phyloP scores from a whole-genome alignment of 495 filamentous ascomycete species.

The Parmelia sp. region DNA sequence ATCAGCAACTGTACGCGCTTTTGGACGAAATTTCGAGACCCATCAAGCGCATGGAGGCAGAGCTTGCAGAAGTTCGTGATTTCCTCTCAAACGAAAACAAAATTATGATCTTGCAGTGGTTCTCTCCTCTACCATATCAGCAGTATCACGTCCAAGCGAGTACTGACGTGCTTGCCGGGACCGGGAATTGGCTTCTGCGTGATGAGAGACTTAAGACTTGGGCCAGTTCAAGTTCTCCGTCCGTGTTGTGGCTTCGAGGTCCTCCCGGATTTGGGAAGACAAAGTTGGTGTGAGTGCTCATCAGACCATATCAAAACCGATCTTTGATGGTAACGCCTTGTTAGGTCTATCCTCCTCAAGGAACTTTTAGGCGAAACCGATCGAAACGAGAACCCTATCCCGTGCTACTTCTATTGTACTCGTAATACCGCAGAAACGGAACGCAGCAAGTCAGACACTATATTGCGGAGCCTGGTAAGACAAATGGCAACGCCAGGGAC shows the following conservation, averaged over 20 bases:
- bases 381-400: too few relatives aligned
- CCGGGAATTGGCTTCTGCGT: conserved; percentile 15
- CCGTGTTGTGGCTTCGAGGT: conserved; percentile 17
- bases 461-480: neutral
- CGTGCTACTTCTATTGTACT: too few relatives aligned
- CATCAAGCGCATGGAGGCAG: conserved; percentile 7
- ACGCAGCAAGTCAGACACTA: too few relatives aligned
- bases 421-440: too few relatives aligned
- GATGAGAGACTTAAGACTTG: conserved; percentile 1
- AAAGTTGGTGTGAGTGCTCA: conserved; percentile 12
- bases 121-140: conserved; percentile 16
- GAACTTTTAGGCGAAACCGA: neutral
- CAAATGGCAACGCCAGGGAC: neutral
- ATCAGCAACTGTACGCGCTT: conserved; percentile 3
- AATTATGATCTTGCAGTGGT: conserved; percentile 8
- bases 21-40: conserved; percentile 12
- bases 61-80: conserved; percentile 2
- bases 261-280: conserved; percentile 15
- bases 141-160: conserved; percentile 15
- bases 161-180: conserved; percentile 12
- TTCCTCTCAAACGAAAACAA: neutral
- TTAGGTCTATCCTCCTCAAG: neutral
- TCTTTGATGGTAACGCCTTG: neutral
- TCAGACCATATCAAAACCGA: neutral
- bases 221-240: conserved; percentile 10